Evolutionary conservation across 768 basidiomycete species (phyloP).

Genomic region (Krasilnikovozyma curviuscula): DNA sequence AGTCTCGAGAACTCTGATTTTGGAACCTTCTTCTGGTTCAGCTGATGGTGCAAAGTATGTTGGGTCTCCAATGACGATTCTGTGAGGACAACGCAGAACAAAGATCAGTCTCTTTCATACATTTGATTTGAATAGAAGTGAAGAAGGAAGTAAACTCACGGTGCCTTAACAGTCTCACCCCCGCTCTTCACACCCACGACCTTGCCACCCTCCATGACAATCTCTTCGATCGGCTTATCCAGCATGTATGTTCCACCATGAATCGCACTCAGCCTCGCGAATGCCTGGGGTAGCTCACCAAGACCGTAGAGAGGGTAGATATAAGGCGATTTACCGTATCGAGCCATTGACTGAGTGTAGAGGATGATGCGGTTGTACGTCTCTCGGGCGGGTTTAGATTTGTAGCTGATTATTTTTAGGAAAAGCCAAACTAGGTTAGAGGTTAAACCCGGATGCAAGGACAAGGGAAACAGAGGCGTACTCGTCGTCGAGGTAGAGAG

Average conservation of each 20-base stretch:
- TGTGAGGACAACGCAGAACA: too few relatives aligned
- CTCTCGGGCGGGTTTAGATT: conserved; percentile 71
- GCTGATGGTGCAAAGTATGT: conserved; percentile 66
- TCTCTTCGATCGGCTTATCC: conserved; percentile 79
- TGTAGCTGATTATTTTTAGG: conserved; percentile 42
- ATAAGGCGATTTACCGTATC: conserved; percentile 98
- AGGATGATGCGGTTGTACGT: conserved; percentile 88
- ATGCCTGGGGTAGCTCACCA: conserved; percentile 95
- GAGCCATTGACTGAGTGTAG: conserved; percentile 96
- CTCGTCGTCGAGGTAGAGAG: conserved; percentile 93
- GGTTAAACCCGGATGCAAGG: neutral
- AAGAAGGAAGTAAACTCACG: too few relatives aligned
- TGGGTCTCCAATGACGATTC: conserved; percentile 94
- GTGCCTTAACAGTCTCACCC: conserved; percentile 83
- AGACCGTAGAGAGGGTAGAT: conserved; percentile 98
- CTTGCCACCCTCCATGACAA: conserved; percentile 63
- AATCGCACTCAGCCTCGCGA: conserved; percentile 92
- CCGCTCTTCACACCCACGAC: conserved; percentile 83
- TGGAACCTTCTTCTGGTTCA: conserved; percentile 46
- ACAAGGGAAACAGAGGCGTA: conserved; percentile 31
- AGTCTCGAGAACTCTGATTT: conserved; percentile 73
- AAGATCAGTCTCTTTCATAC: too few relatives aligned
- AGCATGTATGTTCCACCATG: conserved; percentile 99
- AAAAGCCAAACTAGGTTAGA: neutral
- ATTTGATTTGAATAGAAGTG: too few relatives aligned